Evolutionary conservation across 2,329 filamentous ascomycete genomes (phyloP).

Genomic region (Colletotrichum paranaense): DNA sequence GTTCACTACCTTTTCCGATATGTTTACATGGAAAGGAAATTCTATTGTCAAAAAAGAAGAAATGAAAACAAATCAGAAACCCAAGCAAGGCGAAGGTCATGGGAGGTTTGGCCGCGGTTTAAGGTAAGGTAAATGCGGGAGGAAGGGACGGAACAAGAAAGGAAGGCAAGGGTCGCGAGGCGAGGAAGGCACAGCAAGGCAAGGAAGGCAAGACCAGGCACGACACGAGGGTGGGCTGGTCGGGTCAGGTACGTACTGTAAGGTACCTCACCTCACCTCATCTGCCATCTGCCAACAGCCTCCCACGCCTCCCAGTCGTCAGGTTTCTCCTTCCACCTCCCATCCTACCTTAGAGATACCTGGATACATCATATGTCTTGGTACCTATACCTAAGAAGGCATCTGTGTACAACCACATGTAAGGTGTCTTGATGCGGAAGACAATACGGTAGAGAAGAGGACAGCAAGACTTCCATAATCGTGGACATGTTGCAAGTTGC

Average conservation of each 20-base stretch:
- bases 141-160: slow-evolving; percentile 33
- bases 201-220: slow-evolving; percentile 21
- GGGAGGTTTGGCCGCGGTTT: slow-evolving; percentile 18
- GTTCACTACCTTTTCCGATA: background rate
- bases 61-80: background rate
- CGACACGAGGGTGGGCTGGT: slow-evolving; percentile 21
- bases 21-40: background rate
- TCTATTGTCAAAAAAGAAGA: slow-evolving; percentile 3
- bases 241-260: background rate
- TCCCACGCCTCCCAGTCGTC: no score
- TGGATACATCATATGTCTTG: background rate
- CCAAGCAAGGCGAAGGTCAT: background rate
- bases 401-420: background rate
- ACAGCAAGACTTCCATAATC: background rate
- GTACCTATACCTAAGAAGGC: no score
- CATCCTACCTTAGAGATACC: no score
- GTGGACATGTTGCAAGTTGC: background rate
- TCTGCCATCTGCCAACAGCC: no score
- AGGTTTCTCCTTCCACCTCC: no score
- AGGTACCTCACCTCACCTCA: slow-evolving; percentile 1
- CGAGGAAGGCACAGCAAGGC: slow-evolving; percentile 11
- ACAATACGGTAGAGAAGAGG: no score
- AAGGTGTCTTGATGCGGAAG: no score
- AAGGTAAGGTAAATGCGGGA: slow-evolving; percentile 30
- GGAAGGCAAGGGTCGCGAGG: slow-evolving; percentile 26